Percentiles rank a stretch among this genome's conserved stretches.
phyloP scores from a whole-genome alignment of 2,329 filamentous ascomycete species.

The Truncatella angustata region DNA sequence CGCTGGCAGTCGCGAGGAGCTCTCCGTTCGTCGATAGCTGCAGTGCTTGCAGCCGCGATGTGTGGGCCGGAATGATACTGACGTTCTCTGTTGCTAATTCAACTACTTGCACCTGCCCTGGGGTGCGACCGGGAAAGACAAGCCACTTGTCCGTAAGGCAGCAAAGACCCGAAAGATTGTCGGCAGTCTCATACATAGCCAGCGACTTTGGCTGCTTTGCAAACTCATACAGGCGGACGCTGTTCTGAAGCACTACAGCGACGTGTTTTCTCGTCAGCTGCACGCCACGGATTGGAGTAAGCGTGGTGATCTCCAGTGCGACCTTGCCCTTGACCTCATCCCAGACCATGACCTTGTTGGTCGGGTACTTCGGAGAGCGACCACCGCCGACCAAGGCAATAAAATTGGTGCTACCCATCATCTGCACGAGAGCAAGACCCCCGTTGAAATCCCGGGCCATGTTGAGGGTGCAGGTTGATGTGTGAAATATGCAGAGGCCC shows the following conservation, averaged over 20 bases:
- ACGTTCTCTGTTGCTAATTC: slow-evolving; percentile 76
- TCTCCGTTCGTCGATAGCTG: slow-evolving; percentile 77
- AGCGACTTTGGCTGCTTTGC: slow-evolving; percentile 68
- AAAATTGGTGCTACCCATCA: slow-evolving; percentile 85
- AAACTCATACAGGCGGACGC: slow-evolving; percentile 78
- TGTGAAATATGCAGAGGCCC: slow-evolving; percentile 62
- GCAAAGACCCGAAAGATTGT: slow-evolving; percentile 80
- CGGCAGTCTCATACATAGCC: slow-evolving; percentile 78
- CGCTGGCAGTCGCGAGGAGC: slow-evolving; percentile 84
- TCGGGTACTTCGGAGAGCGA: slow-evolving; percentile 78
- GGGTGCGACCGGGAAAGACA: slow-evolving; percentile 82
- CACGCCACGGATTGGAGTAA: slow-evolving; percentile 77
- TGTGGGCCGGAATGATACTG: slow-evolving; percentile 91
- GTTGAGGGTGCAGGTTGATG: neutral
- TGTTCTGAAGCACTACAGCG: slow-evolving; percentile 78
- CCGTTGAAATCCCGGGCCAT: slow-evolving; percentile 65
- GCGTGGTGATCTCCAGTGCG: slow-evolving; percentile 75
- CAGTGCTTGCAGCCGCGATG: slow-evolving; percentile 73
- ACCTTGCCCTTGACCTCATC: slow-evolving; percentile 76
- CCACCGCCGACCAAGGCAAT: slow-evolving; percentile 88
- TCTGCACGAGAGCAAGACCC: slow-evolving; percentile 78
- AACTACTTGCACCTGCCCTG: slow-evolving; percentile 86
- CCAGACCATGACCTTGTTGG: slow-evolving; percentile 93
- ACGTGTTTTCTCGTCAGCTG: slow-evolving; percentile 74
- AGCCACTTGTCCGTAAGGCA: slow-evolving; percentile 71